Percentiles rank a stretch among this genome's conserved stretches.
Evolutionary conservation across 495 filamentous ascomycete species (phyloP).

Genomic region (Jackrogersella minutella): DNA sequence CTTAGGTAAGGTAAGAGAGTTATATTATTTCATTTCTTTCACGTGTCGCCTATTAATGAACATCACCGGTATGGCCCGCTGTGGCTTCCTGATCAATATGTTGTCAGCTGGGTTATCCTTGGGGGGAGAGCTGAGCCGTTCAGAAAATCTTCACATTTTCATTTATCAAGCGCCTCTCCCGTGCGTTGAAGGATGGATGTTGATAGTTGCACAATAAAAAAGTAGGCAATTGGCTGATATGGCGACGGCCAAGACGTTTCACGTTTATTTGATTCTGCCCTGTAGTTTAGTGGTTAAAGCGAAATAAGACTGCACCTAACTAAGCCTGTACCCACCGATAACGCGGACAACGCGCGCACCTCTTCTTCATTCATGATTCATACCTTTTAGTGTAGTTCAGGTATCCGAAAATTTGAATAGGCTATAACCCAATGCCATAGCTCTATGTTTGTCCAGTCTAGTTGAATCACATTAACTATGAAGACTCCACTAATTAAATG

Average conservation of each 20-base stretch:
- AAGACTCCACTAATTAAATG: neutral
- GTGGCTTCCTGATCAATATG: neutral
- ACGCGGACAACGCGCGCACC: neutral
- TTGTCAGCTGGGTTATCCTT: neutral
- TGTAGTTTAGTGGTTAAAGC: constrained; percentile 8
- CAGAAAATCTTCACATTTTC: constrained; percentile 12
- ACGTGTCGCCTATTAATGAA: neutral
- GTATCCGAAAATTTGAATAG: neutral
- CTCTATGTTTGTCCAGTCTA: neutral
- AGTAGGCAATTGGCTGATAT: constrained; percentile 2
- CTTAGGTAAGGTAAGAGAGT: neutral
- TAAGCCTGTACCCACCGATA: neutral
- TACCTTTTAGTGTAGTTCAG: constrained; percentile 4
- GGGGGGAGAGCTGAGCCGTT: too few relatives aligned
- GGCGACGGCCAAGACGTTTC: constrained; percentile 35
- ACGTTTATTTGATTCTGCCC: constrained; percentile 19
- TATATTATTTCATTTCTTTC: neutral
- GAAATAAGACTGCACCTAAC: neutral
- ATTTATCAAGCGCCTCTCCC: neutral
- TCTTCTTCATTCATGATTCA: neutral
- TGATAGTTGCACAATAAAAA: constrained; percentile 5
- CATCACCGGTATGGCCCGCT: neutral
- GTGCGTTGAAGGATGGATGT: constrained; percentile 2
- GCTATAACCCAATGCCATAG: constrained; percentile 1
- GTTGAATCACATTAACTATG: neutral